Evolutionary conservation across 768 basidiomycete genomes (phyloP).

Genomic region (Mycena belliarum): DNA sequence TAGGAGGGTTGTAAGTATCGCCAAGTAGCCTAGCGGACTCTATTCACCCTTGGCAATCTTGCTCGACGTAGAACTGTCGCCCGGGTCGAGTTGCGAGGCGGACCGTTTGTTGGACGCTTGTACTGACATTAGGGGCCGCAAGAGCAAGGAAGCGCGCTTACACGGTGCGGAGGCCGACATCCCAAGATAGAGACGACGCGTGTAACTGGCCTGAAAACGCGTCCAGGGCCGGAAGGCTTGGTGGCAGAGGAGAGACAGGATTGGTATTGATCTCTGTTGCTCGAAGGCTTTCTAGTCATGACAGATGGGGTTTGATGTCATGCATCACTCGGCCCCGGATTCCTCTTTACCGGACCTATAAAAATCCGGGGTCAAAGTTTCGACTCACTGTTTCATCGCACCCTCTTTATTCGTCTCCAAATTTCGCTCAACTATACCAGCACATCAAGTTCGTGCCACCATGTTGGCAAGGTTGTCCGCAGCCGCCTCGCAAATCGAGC

Average conservation of each 20-base stretch:
- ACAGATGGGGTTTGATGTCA: no score
- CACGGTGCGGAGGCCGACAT: background rate
- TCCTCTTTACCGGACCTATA: background rate
- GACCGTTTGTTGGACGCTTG: conserved; percentile 12
- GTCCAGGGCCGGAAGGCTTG: background rate
- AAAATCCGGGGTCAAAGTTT: background rate
- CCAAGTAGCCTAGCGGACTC: background rate
- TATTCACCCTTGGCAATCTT: conserved; percentile 21
- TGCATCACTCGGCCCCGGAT: background rate
- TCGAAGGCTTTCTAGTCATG: no score
- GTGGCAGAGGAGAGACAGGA: background rate
- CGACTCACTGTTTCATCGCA: background rate
- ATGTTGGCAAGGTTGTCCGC: conserved; percentile 14
- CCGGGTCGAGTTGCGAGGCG: conserved; percentile 5
- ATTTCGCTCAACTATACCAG: no score
- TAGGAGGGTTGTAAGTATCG: conserved; percentile 10
- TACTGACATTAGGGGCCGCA: background rate
- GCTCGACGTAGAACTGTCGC: background rate
- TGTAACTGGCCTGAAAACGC: background rate
- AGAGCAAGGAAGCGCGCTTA: background rate
- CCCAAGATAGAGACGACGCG: background rate
- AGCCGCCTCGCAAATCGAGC: conserved; percentile 5
- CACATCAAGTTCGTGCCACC: no score
- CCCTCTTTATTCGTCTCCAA: background rate
- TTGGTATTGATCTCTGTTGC: background rate